These are phyloP conservation scores for Tremella fuciformis DNA, from an alignment of 768 basidiomycete species.

Conservation along the genomic window DNA sequence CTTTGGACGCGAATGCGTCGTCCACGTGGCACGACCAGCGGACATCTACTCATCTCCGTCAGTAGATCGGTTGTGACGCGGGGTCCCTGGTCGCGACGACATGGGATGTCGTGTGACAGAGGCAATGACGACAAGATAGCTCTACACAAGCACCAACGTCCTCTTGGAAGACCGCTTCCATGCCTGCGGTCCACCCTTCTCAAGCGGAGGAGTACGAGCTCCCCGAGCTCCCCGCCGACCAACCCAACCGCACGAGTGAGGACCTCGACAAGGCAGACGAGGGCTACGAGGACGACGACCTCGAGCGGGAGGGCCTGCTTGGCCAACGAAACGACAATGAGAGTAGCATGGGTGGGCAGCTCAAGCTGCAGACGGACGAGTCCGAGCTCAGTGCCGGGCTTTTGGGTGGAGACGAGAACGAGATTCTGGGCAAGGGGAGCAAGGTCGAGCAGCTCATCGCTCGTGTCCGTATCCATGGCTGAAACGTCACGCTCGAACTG, in stretches of 20 bases:
- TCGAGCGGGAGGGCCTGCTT: neutral
- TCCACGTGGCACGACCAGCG: too few relatives aligned
- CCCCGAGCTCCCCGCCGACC: conserved; percentile 12
- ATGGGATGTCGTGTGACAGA: too few relatives aligned
- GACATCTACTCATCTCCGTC: too few relatives aligned
- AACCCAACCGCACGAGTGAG: conserved; percentile 2
- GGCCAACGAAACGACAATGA: neutral
- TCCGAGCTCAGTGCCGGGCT: neutral
- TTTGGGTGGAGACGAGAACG: conserved; percentile 21
- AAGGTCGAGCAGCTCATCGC: conserved; percentile 47
- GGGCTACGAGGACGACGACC: conserved; percentile 3
- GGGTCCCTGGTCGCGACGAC: too few relatives aligned
- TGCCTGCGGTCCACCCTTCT: conserved; percentile 14
- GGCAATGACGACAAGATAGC: too few relatives aligned
- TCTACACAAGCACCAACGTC: too few relatives aligned
- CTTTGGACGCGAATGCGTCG: too few relatives aligned
- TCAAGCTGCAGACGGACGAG: neutral
- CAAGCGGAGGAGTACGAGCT: conserved; percentile 49
- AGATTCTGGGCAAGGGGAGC: conserved; percentile 33
- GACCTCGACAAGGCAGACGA: conserved; percentile 1
- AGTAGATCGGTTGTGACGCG: too few relatives aligned
- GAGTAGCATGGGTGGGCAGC: neutral
- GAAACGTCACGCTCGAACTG: neutral
- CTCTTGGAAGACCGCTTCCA: neutral
- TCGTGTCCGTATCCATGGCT: conserved; percentile 27